phyloP scores from a whole-genome alignment of 148 eudicot species.

The Chenopodium quinoa region DNA sequence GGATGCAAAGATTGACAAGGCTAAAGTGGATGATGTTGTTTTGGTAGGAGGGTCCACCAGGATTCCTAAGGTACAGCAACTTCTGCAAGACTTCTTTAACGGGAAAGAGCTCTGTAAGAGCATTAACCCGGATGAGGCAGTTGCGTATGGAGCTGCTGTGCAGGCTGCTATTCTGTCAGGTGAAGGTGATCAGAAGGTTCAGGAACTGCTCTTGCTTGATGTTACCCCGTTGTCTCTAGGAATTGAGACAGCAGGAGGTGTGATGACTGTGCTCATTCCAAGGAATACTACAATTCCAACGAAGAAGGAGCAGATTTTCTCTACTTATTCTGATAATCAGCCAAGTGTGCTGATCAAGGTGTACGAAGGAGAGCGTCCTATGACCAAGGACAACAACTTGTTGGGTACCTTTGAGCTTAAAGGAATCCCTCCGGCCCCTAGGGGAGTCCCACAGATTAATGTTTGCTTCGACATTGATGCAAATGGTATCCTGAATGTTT shows the following conservation, averaged over 20 bases:
- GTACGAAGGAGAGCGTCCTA: slow-evolving; percentile 26
- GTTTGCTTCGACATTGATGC: slow-evolving; percentile 30
- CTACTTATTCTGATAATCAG: slow-evolving; percentile 25
- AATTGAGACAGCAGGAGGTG: slow-evolving; percentile 29
- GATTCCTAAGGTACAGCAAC: slow-evolving; percentile 27
- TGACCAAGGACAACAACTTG: slow-evolving; percentile 28
- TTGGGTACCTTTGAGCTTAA: slow-evolving; percentile 27
- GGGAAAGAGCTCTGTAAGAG: slow-evolving; percentile 30
- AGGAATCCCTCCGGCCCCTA: slow-evolving; percentile 26
- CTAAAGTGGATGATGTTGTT: slow-evolving; percentile 12
- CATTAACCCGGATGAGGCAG: slow-evolving; percentile 29
- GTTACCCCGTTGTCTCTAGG: slow-evolving; percentile 22
- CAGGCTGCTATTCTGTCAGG: slow-evolving; percentile 27
- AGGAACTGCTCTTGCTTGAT: slow-evolving; percentile 22
- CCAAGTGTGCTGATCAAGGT: slow-evolving; percentile 24
- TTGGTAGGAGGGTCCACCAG: slow-evolving; percentile 24
- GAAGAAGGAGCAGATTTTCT: slow-evolving; percentile 30
- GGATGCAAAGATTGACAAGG: slow-evolving; percentile 25
- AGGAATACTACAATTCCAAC: slow-evolving; percentile 23
- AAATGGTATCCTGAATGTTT: slow-evolving; percentile 22
- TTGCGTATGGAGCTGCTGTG: slow-evolving; percentile 27
- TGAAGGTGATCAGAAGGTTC: slow-evolving; percentile 30
- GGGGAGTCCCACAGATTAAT: slow-evolving; percentile 27
- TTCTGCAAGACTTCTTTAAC: slow-evolving; percentile 24
- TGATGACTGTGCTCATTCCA: slow-evolving; percentile 21